phyloP scores from a whole-genome alignment of 352 stramenopile species.

The Pythium brachiatum region DNA sequence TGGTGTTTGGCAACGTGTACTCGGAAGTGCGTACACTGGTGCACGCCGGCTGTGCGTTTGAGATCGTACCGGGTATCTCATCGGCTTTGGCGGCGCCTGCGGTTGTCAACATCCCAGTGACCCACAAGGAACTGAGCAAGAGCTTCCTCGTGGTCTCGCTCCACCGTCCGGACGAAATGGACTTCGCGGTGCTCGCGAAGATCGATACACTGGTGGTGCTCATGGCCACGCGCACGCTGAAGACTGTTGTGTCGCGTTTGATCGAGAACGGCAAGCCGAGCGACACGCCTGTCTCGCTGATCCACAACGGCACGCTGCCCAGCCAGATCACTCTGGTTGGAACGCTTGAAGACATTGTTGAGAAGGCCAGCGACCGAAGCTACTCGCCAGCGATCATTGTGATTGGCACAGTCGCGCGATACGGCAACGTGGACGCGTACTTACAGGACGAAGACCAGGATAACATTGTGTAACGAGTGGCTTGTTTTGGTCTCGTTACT shows the following conservation, averaged over 20 bases:
- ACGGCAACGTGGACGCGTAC: slow-evolving; percentile 51
- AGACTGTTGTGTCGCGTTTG: slow-evolving; percentile 39
- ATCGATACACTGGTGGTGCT: slow-evolving; percentile 58
- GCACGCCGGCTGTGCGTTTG: slow-evolving; percentile 44
- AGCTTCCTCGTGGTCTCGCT: slow-evolving; percentile 64
- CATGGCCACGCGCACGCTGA: slow-evolving; percentile 59
- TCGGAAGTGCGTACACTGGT: slow-evolving; percentile 64
- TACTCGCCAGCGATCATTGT: slow-evolving; percentile 77
- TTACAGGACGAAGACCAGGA: slow-evolving; percentile 41
- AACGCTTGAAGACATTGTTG: slow-evolving; percentile 46
- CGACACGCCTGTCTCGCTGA: slow-evolving; percentile 53
- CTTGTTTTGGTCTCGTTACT: neutral
- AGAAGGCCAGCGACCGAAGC: slow-evolving; percentile 43
- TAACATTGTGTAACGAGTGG: slow-evolving; percentile 20
- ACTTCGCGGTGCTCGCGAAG: slow-evolving; percentile 46
- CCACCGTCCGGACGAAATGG: slow-evolving; percentile 68
- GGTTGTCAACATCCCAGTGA: slow-evolving; percentile 62
- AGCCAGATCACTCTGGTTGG: slow-evolving; percentile 53
- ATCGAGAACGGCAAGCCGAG: slow-evolving; percentile 35
- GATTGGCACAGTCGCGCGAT: slow-evolving; percentile 57
- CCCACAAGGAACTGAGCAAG: slow-evolving; percentile 64
- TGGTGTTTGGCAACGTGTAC: slow-evolving; percentile 73
- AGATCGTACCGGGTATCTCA: slow-evolving; percentile 68
- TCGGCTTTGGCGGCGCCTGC: slow-evolving; percentile 59
- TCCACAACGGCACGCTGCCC: slow-evolving; percentile 59